Base-by-base conservation (phyloP, 768 basidiomycete species). In the Leccinum incarnatum region DNA sequence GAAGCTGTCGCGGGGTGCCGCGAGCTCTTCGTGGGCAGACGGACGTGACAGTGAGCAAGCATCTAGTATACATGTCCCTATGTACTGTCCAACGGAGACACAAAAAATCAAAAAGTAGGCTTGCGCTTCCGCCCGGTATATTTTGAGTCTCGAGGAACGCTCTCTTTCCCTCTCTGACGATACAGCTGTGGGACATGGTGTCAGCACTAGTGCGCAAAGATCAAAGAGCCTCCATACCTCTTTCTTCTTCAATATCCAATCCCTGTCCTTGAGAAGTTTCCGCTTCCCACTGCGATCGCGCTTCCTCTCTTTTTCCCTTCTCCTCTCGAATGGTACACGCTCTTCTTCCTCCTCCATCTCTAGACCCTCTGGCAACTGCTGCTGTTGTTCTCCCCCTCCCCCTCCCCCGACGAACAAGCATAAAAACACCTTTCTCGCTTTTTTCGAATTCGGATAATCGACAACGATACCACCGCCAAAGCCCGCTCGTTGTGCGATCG, bases 241-340 rank as follows among this genome's bases (percentile, higher is more conserved):
- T 83, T 99, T 99, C 79, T 99, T 99, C 77, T 87, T 89, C 67
- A 97, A 69, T 60, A 98, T 94, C 95, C 95, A 99, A 61, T 96
- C 92, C 69, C 79, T 87, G 68, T 87, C 87, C 68, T 91, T 93
- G 34, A 87, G 66, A 48, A 65, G 75, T 71, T 88, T 93, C 64
- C 88, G 80, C 76, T 89, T 94, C 60, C 84, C 86, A 25, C 72
- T 80, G 63, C 82, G 86, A 51, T 77, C 76, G 62, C 83, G 82
- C 54, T 74, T 76, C 58, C 75, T 78, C 67, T 87, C 83, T 55
- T 85, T 78, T 61, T 92, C 88, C 58, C 93, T 81, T 69, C 93
- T 81, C 66, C 82, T 81, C 75, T 96, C 94, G 66, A 93, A 94
- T 56, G 78, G 79, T 27, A 78, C 91, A 45, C 19, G 42, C n/a